Evolutionary conservation across 345 rosid genomes (phyloP), one percentile per base, ranked within the genome.

Genomic region (Noccaea bulbosa): DNA sequence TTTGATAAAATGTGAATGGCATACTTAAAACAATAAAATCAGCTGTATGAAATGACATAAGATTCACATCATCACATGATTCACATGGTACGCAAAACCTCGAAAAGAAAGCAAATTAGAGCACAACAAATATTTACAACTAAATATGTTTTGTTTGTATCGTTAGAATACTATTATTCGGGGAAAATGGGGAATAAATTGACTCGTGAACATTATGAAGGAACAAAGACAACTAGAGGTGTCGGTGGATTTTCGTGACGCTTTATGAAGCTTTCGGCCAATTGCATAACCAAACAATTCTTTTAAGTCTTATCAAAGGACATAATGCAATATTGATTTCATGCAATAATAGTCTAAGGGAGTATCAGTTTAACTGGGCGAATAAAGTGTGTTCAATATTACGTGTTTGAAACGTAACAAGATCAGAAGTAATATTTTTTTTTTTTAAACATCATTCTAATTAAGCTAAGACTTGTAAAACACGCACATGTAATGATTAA

Each of bases 181-280:
- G 8, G n/a, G 10, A 65, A 65, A 14, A 57, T 14, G 14, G 38
- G 17, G 59, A 32, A 30, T 4, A 59, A 57, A 60, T 22, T 32
- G 70, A 53, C 70, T 62, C 59, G 27, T 75, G 65, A 62, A 30
- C 37, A 53, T 40, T 9, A 30, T 16, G 64, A 74, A 74, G 63
- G 56, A 75, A 1, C 74, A 69, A 46, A 27, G 57, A 53, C 55
- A 51, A 15, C 32, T 45, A 41, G 64, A 43, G 58, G 74, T 53
- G 78, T 67, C 55, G 10, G 46, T 11, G 60, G 27, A 51, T 41
- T 60, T 60, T 60, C 48, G 16, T 52, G 69, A 60, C 78, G 37
- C 57, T 75, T 61, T 61, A 24, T 30, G 50, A 9, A 68, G 11
- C 69, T 75, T 75, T 68, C 74, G 78, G 70, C 70, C 50, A 68